Evolutionary conservation across 2,329 filamentous ascomycete species (phyloP), one percentile per base, ranked within the genome.

Genomic region (Cyanodermella asteris): DNA sequence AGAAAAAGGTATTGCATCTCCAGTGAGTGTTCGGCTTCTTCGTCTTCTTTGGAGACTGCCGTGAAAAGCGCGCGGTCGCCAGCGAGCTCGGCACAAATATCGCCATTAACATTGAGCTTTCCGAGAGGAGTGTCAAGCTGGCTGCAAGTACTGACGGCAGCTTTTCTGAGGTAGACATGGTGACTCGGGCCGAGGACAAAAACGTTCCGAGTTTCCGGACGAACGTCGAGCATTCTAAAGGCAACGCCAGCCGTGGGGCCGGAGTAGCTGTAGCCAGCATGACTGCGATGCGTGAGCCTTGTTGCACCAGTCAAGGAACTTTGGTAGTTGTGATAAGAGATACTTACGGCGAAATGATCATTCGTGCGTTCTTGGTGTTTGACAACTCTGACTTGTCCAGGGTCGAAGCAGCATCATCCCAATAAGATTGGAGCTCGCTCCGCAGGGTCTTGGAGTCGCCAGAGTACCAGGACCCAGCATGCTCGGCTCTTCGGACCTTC

Each of bases 171-270:
- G 34, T 78, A 75, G 46, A 76, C 69, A 24, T 84, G 80, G 42
- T 97, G 87, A 1, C 84, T 93, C 3, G 87, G 87, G 0, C 87
- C 87, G 10, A 97, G 65, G 20, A 97, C 58, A 43, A 97, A 94
- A 34, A 97, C 64, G 3, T 11, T 29, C 19, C 28, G 22, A 12
- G 7, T 20, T 10, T n/a, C 21, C 11, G 22, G 13, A 16, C 26
- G 7, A 15, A 15, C 16, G 12, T 94, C 81, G 24, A 91, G 69
- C 5, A 66, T 64, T 49, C 78, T 87, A 53, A 94, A 97, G 6
- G 87, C 87, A 71, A 80, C 94, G 21, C 82, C 87, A 21, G 87
- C 87, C 36, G 80, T 84, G 19, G 72, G 66, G 6, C 87, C 87
- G 4, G 87, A 97, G 56, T 84, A 94, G 2, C 65, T 56, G 52